Base-by-base conservation (phyloP, 192 early-diverging fungal species). In the Podila verticillata region DNA sequence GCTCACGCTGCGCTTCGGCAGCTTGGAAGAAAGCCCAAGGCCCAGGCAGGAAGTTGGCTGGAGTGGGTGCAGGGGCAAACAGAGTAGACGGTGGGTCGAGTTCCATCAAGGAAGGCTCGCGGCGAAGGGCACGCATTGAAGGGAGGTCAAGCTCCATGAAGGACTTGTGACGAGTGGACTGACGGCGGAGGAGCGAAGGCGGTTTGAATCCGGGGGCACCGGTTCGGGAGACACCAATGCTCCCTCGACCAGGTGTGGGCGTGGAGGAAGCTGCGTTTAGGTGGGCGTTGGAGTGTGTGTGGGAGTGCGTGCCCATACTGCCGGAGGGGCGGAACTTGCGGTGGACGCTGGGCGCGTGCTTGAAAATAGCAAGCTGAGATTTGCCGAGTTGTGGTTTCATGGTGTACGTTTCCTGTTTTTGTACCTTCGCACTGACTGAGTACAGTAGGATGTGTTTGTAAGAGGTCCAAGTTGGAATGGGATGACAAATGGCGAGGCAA, bases 21-120 rank as follows among this genome's bases (percentile, higher is more conserved):
- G 75, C 75, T 13, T 72, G 75, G 48, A 79, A 79, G 32, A 79
- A 79, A 0, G 75, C 75, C 75, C 75, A 79, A 31, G 75, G 75
- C 9, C 75, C 75, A 2, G 75, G 75, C 17, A 65, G n/a, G 39
- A 79, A 79, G 15, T 79, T 63, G 5, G 75, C 34, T 0, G 75
- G 75, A 4, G 12, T 51, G 3, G 75, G 75, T 5, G 69, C 51
- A 13, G 75, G 75, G 4, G 64, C 60, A 57, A 79, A 79, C 20
- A 79, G 63, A 5, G 75, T 71, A 2, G 26, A 19, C 0, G 75
- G 75, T 19, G 75, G 75, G 57, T 79, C 75, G 5, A 79, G 65
- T 31, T 79, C 75, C 75, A 79, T 79, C 69, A 79, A 71, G 0
- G 75, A 66, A 4, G 75, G 75, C 30, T 79, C 75, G 15, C 75